Evolutionary conservation across 257 asterid genomes (phyloP).

Genomic region (Solanum clarkiae): DNA sequence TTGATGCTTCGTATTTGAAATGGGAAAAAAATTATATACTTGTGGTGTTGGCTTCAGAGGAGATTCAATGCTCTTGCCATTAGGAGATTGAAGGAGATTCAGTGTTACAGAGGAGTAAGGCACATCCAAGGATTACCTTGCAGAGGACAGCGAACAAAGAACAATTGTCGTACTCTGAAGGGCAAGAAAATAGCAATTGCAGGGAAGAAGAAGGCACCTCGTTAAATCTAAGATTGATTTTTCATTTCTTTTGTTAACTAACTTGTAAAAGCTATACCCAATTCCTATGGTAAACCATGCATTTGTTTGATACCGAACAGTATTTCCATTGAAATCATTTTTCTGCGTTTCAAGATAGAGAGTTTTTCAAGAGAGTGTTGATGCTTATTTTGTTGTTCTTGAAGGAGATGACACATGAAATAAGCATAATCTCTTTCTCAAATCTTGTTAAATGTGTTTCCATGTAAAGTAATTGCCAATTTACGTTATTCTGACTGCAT

Average conservation of each 20-base stretch:
- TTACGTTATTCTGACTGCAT: background rate
- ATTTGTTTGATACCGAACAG: background rate
- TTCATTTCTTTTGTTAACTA: background rate
- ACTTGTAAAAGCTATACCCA: background rate
- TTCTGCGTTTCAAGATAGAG: background rate
- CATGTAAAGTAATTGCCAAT: background rate
- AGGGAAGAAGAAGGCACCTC: constrained; percentile 74
- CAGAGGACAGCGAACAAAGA: constrained; percentile 89
- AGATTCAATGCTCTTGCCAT: constrained; percentile 80
- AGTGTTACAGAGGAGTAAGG: constrained; percentile 87
- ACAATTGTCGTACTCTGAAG: constrained; percentile 86
- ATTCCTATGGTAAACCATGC: background rate
- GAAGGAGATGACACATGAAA: background rate
- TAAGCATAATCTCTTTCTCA: background rate
- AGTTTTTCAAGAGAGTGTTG: background rate
- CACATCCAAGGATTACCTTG: constrained; percentile 95
- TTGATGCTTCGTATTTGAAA: background rate
- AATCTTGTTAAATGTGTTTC: background rate
- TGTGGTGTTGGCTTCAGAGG: constrained; percentile 31
- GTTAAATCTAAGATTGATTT: background rate
- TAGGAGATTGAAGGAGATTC: constrained; percentile 85
- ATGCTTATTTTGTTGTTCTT: background rate
- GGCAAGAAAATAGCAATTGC: constrained; percentile 85
- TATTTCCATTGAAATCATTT: background rate
- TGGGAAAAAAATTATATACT: background rate